Evolutionary conservation across 2,329 filamentous ascomycete species (phyloP).

Genomic region (Zarea fungicola): DNA sequence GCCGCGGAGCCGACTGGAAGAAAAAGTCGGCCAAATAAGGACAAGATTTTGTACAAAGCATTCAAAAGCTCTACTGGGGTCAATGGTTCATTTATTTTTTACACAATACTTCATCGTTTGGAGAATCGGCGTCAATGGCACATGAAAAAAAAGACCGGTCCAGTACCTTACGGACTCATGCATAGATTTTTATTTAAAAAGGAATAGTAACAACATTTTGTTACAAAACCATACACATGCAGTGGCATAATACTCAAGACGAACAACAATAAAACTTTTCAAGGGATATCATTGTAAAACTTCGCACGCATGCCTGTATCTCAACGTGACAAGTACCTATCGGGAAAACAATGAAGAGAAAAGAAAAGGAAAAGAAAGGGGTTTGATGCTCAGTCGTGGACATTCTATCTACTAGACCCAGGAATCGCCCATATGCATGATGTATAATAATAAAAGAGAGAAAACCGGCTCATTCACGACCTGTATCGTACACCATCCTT

Average conservation of each 20-base stretch:
- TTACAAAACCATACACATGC: too few species aligned
- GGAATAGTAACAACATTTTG: constrained; percentile 4
- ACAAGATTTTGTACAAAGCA: not conserved
- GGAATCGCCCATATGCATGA: not conserved
- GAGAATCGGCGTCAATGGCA: constrained; percentile 5
- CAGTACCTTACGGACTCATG: not conserved
- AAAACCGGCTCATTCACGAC: constrained; percentile 8
- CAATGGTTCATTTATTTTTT: not conserved
- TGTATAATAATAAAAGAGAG: constrained; percentile 4
- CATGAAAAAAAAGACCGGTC: constrained; percentile 4
- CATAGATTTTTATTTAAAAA: constrained; percentile 10
- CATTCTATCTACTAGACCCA: constrained; percentile 2
- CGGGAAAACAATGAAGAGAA: not conserved
- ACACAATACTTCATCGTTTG: not conserved
- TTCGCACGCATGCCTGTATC: constrained; percentile 26
- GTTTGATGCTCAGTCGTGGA: constrained; percentile 15
- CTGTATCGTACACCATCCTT: not conserved
- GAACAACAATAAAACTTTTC: too few species aligned
- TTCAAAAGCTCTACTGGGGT: not conserved
- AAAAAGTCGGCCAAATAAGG: constrained; percentile 22
- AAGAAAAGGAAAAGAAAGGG: constrained; percentile 16
- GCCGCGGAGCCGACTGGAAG: constrained; percentile 41
- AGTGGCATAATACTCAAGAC: not conserved
- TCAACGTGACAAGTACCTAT: constrained; percentile 9
- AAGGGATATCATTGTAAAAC: constrained; percentile 28